Evolutionary conservation across 2,329 filamentous ascomycete genomes (phyloP).

Genomic region (Apiospora sp.): DNA sequence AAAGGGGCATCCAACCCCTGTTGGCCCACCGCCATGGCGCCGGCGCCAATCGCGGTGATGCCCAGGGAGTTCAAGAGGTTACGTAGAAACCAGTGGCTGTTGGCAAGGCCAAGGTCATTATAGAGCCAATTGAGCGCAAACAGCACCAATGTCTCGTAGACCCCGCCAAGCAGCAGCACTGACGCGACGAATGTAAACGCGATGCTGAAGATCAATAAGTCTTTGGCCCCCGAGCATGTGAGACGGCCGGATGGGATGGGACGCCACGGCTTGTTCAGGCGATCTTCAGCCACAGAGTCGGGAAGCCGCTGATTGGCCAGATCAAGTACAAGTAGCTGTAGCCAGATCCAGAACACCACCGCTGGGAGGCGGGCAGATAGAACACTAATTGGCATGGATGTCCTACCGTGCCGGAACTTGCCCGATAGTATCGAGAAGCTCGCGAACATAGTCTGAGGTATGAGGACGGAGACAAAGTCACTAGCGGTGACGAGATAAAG

Average conservation of each 20-base stretch:
- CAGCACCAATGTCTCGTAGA: not conserved
- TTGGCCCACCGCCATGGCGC: not conserved
- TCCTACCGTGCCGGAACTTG: too few species aligned
- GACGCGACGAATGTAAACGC: too few species aligned
- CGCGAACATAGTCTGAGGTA: not conserved
- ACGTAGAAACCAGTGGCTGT: not conserved
- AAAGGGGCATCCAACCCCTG: too few species aligned
- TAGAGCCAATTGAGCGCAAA: constrained; percentile 5
- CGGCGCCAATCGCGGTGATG: not conserved
- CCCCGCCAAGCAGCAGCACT: not conserved
- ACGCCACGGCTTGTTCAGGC: constrained; percentile 20
- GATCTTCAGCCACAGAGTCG: not conserved
- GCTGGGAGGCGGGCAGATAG: not conserved
- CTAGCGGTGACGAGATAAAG: not conserved
- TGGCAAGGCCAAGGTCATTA: constrained; percentile 9
- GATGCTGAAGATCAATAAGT: too few species aligned
- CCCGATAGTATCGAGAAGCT: not conserved
- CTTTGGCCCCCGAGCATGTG: too few species aligned
- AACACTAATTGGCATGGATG: too few species aligned
- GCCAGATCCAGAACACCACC: not conserved
- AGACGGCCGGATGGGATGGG: constrained; percentile 8
- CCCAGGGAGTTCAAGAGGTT: constrained; percentile 4
- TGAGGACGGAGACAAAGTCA: not conserved
- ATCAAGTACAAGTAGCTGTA: not conserved
- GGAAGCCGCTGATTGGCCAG: constrained; percentile 18